phyloP scores from a whole-genome alignment of 805 yeast genomes.

The Sugiyamaella chiloensis region DNA sequence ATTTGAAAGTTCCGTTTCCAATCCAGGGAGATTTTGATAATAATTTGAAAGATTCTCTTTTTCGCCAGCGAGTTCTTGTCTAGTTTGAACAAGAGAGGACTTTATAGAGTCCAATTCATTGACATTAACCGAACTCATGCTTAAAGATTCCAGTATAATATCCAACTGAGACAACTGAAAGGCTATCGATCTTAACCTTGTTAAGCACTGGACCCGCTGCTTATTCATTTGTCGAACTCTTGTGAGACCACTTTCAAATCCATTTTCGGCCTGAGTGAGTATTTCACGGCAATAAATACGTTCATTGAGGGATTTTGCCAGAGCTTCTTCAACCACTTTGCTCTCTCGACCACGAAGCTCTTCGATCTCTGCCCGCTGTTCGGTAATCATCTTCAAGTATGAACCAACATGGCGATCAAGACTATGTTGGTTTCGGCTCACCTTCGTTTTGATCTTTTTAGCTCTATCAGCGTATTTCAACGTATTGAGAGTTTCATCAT shows the following conservation, averaged over 20 bases:
- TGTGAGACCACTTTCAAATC: slow-evolving; percentile 1
- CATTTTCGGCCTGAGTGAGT: slow-evolving; percentile 19
- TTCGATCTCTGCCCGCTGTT: slow-evolving; percentile 71
- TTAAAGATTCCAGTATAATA: slow-evolving; percentile 1
- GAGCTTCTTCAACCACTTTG: slow-evolving; percentile 17
- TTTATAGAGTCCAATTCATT: background rate
- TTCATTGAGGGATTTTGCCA: slow-evolving; percentile 12
- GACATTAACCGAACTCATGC: background rate
- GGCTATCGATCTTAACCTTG: slow-evolving; percentile 4
- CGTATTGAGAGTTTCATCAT: slow-evolving; percentile 90
- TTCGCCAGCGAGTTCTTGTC: slow-evolving; percentile 10
- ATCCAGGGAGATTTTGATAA: slow-evolving; percentile 10
- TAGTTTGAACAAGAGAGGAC: background rate
- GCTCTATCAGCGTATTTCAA: slow-evolving; percentile 90
- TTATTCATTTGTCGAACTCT: background rate
- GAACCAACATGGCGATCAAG: slow-evolving; percentile 82
- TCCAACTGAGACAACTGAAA: slow-evolving; percentile 5
- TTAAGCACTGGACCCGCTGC: background rate
- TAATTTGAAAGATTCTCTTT: slow-evolving; percentile 10
- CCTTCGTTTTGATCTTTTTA: slow-evolving; percentile 81
- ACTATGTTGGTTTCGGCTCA: slow-evolving; percentile 67
- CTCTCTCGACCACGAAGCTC: slow-evolving; percentile 51
- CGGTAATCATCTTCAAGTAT: slow-evolving; percentile 77
- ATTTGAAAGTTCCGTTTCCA: slow-evolving; percentile 2
- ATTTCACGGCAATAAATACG: slow-evolving; percentile 14